Conservation (phyloP, 208 protist genomes). For the Trypanosoma theileri region DNA sequence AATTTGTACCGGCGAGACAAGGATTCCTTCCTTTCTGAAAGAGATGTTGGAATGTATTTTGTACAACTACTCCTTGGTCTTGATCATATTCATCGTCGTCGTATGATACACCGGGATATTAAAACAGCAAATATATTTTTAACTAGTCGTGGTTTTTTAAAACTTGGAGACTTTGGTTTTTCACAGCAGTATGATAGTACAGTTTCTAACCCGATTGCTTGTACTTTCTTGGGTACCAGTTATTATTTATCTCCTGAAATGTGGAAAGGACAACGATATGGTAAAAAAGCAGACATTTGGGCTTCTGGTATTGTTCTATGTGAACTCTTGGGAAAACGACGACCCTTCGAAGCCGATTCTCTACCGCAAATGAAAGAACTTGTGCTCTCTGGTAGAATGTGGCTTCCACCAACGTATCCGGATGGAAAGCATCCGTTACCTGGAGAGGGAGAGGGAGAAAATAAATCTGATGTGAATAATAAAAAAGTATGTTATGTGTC, state of each 20-base stretch:
- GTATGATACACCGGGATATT: conserved; percentile 93
- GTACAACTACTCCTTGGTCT: conserved; percentile 82
- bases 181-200: conserved; percentile 88
- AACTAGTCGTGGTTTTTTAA: conserved; percentile 80
- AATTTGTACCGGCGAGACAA: conserved; percentile 46
- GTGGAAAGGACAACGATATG: conserved; percentile 81
- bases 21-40: conserved; percentile 53
- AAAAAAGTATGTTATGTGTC: conserved; percentile 40
- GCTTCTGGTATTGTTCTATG: conserved; percentile 82
- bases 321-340: conserved; percentile 72
- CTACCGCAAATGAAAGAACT: conserved; percentile 55
- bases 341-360: conserved; percentile 70
- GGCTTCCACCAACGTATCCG: conserved; percentile 44
- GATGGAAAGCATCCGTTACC: conserved; percentile 8
- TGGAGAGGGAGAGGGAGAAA: neutral
- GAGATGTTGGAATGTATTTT: conserved; percentile 77
- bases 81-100: conserved; percentile 81
- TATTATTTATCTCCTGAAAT: conserved; percentile 93
- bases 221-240: conserved; percentile 89
- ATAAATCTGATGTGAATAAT: neutral
- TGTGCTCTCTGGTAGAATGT: conserved; percentile 55
- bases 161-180: conserved; percentile 94
- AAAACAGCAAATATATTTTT: conserved; percentile 91
- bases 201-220: conserved; percentile 77
- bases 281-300: conserved; percentile 90